Evolutionary conservation across 108 stramenopile genomes (phyloP), one percentile per base, ranked within the genome.

Genomic region (Cylindrotheca fusiformis): DNA sequence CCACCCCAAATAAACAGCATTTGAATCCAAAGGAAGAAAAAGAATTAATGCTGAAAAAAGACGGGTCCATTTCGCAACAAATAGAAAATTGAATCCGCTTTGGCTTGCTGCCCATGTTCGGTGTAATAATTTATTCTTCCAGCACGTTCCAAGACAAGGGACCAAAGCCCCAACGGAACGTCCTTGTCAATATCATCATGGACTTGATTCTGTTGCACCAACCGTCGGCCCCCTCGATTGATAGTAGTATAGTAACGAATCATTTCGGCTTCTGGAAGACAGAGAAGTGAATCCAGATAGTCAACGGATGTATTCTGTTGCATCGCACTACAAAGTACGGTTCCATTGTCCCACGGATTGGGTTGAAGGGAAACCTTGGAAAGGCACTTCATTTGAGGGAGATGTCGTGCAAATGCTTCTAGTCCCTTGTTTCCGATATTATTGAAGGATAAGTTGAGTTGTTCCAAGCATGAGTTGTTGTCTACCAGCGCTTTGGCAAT

Each of bases 121-220:
- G 21, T 41, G 33, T n/a, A 24, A 12, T 19, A 55, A 4, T 24
- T 32, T 21, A 31, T 36, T 22, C 18, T 28, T 27, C 25, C 57
- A 31, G 60, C 60, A 26, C 60, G 60, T 27, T 60, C 60, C 60
- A 60, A 60, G n/a, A 60, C 20, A 2, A n/a, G 3, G 2, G 60
- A 3, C 60, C 60, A 60, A 18, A 60, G 23, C 4, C 60, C 47
- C 60, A 48, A 47, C 17, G 60, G 60, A 2, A 60, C 25, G 14
- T 14, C 36, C 14, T 41, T 14, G 10, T 14, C 36, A 10, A 6
- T 14, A 41, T 6, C 14, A 6, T 41, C 14, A n/a, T n/a, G n/a
- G n/a, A n/a, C n/a, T 4, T 4, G 45, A n/a, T 58, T 3, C 4
- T 5, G 3, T n/a, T 21, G 50, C 47, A 60, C 27, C 14, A 60